A percentile compares a stretch with the other conserved stretches of the same genome.
These are phyloP conservation scores for Fusarium heterosporum DNA, from an alignment of 2,329 filamentous ascomycete genomes.

Conservation along the genomic window DNA sequence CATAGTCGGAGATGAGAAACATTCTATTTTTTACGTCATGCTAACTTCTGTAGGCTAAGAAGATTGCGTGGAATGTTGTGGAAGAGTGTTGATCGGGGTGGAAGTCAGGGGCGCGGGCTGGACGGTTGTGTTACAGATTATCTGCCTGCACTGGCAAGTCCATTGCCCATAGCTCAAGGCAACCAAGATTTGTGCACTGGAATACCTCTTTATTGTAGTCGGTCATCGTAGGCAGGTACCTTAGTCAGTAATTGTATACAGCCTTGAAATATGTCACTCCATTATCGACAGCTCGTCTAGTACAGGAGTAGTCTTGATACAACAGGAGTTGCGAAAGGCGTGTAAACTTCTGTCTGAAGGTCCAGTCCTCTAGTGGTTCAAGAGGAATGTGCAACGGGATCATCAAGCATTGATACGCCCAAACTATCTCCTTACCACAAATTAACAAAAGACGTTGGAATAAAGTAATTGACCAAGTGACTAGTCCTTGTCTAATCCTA, in stretches of 20 bases:
- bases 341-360: not conserved
- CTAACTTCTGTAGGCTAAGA: not conserved
- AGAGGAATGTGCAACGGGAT: not conserved
- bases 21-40: not conserved
- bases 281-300: not conserved
- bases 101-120: not conserved
- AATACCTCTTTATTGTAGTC: not conserved
- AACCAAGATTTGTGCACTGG: not conserved
- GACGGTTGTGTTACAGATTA: not conserved
- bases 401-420: not conserved
- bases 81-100: constrained; percentile 7
- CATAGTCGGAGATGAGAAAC: accelerated
- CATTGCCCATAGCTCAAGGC: not conserved
- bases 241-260: not conserved
- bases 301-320: not conserved
- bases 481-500: not conserved
- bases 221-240: no score
- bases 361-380: not conserved
- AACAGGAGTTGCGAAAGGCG: not conserved
- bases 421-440: not conserved
- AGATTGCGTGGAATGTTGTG: not conserved
- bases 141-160: not conserved
- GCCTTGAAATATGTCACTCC: not conserved
- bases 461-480: not conserved
- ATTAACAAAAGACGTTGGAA: constrained; percentile 1